A percentile compares a stretch with the other conserved stretches of the same genome.
Evolutionary conservation across 78 protist species (phyloP).

Genomic region (Chrysochromulina tobinii): DNA sequence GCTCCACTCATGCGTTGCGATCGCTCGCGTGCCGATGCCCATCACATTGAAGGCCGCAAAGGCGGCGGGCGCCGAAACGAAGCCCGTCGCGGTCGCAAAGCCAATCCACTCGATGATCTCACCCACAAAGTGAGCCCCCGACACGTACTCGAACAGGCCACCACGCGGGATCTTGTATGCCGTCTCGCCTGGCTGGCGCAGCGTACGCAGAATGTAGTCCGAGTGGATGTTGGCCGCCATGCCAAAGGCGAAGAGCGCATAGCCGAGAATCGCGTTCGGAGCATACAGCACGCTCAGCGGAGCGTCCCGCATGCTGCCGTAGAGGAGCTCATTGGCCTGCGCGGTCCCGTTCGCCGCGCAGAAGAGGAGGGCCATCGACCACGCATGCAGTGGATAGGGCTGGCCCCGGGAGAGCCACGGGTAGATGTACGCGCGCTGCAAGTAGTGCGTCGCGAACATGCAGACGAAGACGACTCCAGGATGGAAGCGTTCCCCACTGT

Average conservation of each 20-base stretch:
- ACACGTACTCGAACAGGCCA: conserved; percentile 63
- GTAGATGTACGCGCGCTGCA: too few species aligned
- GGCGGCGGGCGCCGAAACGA: neutral
- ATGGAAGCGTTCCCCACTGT: too few species aligned
- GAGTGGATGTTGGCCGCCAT: neutral
- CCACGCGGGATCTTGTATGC: conserved; percentile 58
- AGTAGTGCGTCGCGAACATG: too few species aligned
- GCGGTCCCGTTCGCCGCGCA: neutral
- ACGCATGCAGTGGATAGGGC: too few species aligned
- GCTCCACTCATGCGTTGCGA: too few species aligned
- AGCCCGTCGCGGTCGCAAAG: conserved; percentile 51
- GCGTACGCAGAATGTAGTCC: neutral
- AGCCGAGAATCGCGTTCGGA: neutral
- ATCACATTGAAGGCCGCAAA: too few species aligned
- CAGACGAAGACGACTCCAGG: too few species aligned
- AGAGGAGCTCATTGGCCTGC: neutral
- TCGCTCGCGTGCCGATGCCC: too few species aligned
- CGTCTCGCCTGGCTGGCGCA: conserved; percentile 20
- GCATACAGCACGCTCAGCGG: neutral
- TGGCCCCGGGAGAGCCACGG: too few species aligned
- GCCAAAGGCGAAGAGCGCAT: neutral
- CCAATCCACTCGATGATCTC: conserved; percentile 77
- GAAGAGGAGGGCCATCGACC: neutral
- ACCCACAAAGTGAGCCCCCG: conserved; percentile 69
- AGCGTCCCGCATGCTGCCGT: neutral